These are phyloP conservation scores for Cenchrus americanus DNA, from an alignment of 176 grass and related monocot species.

Conservation along the genomic window DNA sequence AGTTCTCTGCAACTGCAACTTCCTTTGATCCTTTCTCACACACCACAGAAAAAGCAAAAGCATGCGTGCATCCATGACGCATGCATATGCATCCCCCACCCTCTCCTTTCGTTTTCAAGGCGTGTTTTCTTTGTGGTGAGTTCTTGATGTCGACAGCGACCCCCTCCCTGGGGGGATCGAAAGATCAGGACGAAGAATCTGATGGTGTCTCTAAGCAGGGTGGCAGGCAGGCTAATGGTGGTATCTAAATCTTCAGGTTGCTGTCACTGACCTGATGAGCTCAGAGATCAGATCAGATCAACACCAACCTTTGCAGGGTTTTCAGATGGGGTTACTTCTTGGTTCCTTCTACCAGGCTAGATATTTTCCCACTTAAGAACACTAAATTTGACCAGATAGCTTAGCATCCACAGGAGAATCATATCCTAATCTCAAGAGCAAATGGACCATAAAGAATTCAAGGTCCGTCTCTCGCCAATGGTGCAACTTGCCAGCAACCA, in stretches of 20 bases:
- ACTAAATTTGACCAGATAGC: conserved; percentile 5
- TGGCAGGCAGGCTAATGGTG: neutral
- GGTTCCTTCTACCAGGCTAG: neutral
- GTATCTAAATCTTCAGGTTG: conserved; percentile 11
- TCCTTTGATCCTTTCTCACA: conserved; percentile 17
- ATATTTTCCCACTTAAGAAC: conserved; percentile 36
- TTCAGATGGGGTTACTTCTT: conserved; percentile 20
- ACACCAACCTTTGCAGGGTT: conserved; percentile 8
- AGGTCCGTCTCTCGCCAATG: neutral
- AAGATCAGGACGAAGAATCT: conserved; percentile 45
- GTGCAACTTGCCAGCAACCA: neutral
- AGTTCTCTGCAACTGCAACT: conserved; percentile 34
- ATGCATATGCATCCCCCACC: neutral
- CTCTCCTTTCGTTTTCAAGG: neutral
- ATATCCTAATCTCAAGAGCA: conserved; percentile 14
- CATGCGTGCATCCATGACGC: conserved; percentile 7
- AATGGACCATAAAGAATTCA: conserved; percentile 2
- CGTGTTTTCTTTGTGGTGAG: neutral
- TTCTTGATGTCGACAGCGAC: conserved; percentile 17
- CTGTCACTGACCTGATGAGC: conserved; percentile 18
- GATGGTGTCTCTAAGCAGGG: conserved; percentile 11
- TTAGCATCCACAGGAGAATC: neutral
- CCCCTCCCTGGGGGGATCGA: neutral
- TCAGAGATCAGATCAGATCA: neutral
- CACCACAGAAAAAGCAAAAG: conserved; percentile 28